Percentiles rank a stretch among this genome's conserved stretches.
Evolutionary conservation across 306 rosid genomes (phyloP).

Genomic region (Prunus campanulata): DNA sequence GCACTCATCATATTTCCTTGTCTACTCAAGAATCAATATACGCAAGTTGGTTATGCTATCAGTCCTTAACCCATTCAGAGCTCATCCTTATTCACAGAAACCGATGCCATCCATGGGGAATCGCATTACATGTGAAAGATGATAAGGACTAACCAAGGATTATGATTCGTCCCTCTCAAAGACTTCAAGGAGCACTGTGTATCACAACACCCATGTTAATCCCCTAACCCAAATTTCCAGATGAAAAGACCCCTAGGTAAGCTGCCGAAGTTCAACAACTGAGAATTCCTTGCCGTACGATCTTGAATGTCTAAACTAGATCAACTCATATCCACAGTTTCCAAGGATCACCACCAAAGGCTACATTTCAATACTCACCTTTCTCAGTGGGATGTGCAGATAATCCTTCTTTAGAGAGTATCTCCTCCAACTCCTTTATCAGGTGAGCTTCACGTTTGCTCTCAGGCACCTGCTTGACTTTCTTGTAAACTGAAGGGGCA

Average conservation of each 20-base stretch:
- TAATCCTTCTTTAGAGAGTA: slow-evolving; percentile 81
- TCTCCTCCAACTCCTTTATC: slow-evolving; percentile 81
- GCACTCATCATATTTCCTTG: neutral
- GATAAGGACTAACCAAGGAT: neutral
- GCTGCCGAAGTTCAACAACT: neutral
- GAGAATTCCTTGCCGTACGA: neutral
- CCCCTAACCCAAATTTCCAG: neutral
- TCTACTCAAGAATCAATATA: neutral
- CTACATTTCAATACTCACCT: slow-evolving; percentile 47
- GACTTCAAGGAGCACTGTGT: neutral
- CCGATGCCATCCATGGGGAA: slow-evolving; percentile 2
- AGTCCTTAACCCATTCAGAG: neutral
- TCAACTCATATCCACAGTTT: slow-evolving; percentile 14
- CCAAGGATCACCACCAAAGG: slow-evolving; percentile 2
- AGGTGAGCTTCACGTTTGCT: slow-evolving; percentile 75
- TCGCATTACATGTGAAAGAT: neutral
- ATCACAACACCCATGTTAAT: neutral
- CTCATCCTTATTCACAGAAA: neutral
- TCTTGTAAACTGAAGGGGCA: slow-evolving; percentile 79
- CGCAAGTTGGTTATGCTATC: neutral
- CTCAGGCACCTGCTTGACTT: slow-evolving; percentile 85
- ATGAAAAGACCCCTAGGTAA: neutral
- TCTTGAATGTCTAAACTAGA: neutral
- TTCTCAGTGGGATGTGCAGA: slow-evolving; percentile 82
- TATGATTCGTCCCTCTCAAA: neutral